Percentiles rank a stretch among this genome's conserved stretches.
These are phyloP conservation scores for Phlebiopsis gigantea DNA, from an alignment of 768 basidiomycete genomes.

Conservation along the genomic window DNA sequence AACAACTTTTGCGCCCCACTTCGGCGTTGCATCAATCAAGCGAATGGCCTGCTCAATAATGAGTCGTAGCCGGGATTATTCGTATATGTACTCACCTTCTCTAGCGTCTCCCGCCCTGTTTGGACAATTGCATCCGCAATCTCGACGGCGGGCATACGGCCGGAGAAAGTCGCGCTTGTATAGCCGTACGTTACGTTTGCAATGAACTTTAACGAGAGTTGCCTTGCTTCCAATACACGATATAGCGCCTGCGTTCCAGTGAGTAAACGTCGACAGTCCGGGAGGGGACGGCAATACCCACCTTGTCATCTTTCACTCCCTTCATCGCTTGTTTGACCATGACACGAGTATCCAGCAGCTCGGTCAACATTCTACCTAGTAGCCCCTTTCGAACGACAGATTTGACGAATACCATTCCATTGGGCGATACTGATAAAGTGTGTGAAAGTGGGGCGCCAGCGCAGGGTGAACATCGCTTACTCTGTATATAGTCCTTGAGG, in stretches of 20 bases:
- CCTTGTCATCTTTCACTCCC: slow-evolving; percentile 67
- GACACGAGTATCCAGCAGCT: slow-evolving; percentile 89
- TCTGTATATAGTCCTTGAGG: slow-evolving; percentile 70
- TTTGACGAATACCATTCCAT: slow-evolving; percentile 94
- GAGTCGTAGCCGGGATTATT: background rate
- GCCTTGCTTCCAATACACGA: slow-evolving; percentile 82
- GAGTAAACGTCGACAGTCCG: no score
- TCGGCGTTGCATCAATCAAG: slow-evolving; percentile 64
- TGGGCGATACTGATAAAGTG: slow-evolving; percentile 70
- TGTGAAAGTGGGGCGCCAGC: background rate
- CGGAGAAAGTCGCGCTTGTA: slow-evolving; percentile 90
- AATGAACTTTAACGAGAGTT: slow-evolving; percentile 91
- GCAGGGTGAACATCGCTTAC: slow-evolving; percentile 35
- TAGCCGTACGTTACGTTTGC: slow-evolving; percentile 96
- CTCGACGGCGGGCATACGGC: slow-evolving; percentile 97
- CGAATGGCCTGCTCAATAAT: slow-evolving; percentile 66
- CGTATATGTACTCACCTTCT: slow-evolving; percentile 56
- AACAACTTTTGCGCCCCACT: slow-evolving; percentile 88
- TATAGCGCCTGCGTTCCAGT: slow-evolving; percentile 61
- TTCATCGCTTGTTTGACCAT: slow-evolving; percentile 99
- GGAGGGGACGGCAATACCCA: slow-evolving; percentile 29
- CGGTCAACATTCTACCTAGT: slow-evolving; percentile 85
- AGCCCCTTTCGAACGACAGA: slow-evolving; percentile 77
- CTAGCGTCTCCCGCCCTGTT: slow-evolving; percentile 90
- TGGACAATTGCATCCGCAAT: slow-evolving; percentile 98